These are phyloP conservation scores for Blastomyces percursus DNA, from an alignment of 2,329 filamentous ascomycete species.

Conservation along the genomic window DNA sequence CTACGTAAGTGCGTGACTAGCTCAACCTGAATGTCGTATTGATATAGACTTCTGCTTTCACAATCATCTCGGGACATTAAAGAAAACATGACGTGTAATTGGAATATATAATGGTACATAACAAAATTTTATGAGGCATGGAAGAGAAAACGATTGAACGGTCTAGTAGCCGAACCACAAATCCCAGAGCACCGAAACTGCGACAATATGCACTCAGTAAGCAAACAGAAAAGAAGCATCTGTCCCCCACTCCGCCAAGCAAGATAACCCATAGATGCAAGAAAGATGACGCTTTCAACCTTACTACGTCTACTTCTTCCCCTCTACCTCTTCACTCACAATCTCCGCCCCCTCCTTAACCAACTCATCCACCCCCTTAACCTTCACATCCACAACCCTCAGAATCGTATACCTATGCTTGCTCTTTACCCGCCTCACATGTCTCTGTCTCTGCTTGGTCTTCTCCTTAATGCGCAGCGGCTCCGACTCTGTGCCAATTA, in stretches of 20 bases:
- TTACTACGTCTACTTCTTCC: background rate
- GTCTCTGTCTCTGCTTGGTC: slow-evolving; percentile 62
- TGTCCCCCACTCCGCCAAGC: background rate
- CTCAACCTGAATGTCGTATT: background rate
- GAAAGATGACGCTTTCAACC: background rate
- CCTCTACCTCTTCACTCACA: slow-evolving; percentile 18
- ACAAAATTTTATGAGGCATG: background rate
- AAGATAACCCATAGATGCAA: background rate
- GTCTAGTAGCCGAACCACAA: background rate
- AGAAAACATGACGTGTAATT: background rate
- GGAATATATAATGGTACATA: background rate
- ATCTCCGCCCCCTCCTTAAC: slow-evolving; percentile 33
- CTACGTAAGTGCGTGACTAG: background rate
- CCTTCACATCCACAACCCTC: slow-evolving; percentile 67
- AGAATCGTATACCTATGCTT: slow-evolving; percentile 86
- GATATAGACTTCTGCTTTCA: background rate
- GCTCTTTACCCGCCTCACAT: slow-evolving; percentile 65
- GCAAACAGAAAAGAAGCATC: background rate
- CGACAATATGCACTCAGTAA: background rate
- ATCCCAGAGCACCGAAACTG: background rate
- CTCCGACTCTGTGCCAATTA: slow-evolving; percentile 74
- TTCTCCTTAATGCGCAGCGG: slow-evolving; percentile 67
- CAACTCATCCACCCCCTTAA: slow-evolving; percentile 49
- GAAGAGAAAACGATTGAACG: background rate
- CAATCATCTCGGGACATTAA: too few relatives aligned